phyloP scores from a whole-genome alignment of 192 early-diverging fungal genomes.

The Haplosporangium gracile region DNA sequence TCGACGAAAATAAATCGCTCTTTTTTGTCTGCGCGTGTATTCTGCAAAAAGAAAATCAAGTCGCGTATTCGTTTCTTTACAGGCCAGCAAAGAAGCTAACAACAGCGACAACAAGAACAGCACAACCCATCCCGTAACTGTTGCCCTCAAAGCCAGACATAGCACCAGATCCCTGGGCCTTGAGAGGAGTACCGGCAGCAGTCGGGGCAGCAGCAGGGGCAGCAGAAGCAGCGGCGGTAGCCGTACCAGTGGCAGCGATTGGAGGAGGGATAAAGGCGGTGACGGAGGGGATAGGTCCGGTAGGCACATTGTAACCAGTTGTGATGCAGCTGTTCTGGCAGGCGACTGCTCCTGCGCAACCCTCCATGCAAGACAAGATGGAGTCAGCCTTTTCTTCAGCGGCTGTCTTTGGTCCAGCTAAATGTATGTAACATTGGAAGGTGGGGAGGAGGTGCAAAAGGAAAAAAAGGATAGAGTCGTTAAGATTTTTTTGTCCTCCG shows the following conservation, averaged over 20 bases:
- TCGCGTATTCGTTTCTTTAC: neutral
- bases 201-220: constrained; percentile 6
- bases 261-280: constrained; percentile 2
- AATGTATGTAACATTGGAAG: neutral
- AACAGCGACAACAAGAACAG: neutral
- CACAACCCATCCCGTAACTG: neutral
- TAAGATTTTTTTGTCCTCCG: neutral
- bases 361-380: constrained; percentile 13
- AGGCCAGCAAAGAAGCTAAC: neutral
- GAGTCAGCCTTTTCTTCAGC: constrained; percentile 34
- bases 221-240: neutral
- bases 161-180: neutral
- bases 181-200: neutral
- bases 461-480: neutral
- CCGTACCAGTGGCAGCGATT: neutral
- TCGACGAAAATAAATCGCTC: neutral
- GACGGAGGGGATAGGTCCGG: neutral
- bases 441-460: neutral
- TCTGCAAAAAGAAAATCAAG: neutral
- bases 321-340: constrained; percentile 30
- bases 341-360: neutral
- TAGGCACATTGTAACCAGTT: constrained; percentile 18
- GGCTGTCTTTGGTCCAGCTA: constrained; percentile 26
- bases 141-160: no score
- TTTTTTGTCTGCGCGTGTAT: neutral